Evolutionary conservation across 2,329 filamentous ascomycete species (phyloP), one percentile per base, ranked within the genome.

Genomic region (Fusarium dlaminii): DNA sequence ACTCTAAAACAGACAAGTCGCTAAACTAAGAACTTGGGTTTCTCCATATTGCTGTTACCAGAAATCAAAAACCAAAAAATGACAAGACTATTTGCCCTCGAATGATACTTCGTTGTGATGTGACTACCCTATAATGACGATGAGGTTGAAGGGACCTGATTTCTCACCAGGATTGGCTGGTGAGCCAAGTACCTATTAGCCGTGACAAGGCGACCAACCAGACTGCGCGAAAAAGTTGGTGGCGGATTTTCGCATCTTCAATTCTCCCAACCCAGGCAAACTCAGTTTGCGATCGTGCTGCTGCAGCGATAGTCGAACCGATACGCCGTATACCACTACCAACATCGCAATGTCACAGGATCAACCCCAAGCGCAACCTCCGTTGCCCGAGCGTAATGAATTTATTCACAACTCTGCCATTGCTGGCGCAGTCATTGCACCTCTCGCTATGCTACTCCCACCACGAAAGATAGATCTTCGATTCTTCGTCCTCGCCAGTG

Each of bases 381-480:
- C 78, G 40, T 73, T 81, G 63, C 82, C 82, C 14, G 78, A 79
- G 43, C 81, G 78, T 68, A 82, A 81, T 72, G 77, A 73, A 55
- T 77, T 84, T 66, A 74, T 87, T 51, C 87, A 88, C 83, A 85
- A 85, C 76, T 80, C 84, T 24, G 86, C 86, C 64, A 80, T 89
- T 8, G 84, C 82, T 55, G 83, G 85, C 61, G 85, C 87, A 67
- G 81, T 88, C 60, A 76, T 88, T 58, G 82, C 84, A 51, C 84
- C 87, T 12, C 75, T 87, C 52, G 85, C 81, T 29, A 85, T 90
- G 77, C 79, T 85, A 48, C 82, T 89, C 30, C 88, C 88, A 24
- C 88, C 88, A 48, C 85, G 88, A 59, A 85, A 84, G 48, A 78
- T 87, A 57, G 86, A 89, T 79, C 66, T 87, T 57, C 87, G 88